A percentile compares a stretch with the other conserved stretches of the same genome.
Conservation (phyloP, 106 monocot species). For the Dactylorhiza incarnata region DNA sequence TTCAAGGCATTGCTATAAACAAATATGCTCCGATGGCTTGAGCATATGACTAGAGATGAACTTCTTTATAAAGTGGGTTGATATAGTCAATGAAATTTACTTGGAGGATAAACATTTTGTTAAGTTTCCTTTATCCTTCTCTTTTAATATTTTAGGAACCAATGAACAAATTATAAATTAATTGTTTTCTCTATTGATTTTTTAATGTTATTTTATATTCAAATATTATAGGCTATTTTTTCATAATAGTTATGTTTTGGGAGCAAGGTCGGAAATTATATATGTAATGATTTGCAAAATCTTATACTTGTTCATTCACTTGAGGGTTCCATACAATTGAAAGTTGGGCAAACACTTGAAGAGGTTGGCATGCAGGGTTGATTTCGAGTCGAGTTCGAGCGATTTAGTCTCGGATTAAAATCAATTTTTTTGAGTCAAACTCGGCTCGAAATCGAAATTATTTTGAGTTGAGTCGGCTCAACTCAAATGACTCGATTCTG, state of each 20-base stretch:
- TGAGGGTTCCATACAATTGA: background rate
- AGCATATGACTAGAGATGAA: background rate
- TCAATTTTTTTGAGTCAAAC: too few species aligned
- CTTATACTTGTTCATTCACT: background rate
- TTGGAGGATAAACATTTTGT: background rate
- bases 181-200: background rate
- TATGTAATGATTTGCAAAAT: background rate
- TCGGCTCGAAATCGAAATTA: too few species aligned
- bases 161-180: background rate
- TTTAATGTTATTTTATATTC: background rate
- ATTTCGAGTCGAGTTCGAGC: too few species aligned
- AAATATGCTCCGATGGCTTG: background rate
- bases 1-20: background rate
- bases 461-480: too few species aligned
- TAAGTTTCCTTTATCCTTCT: background rate
- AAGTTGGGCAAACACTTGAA: background rate
- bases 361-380: background rate
- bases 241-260: background rate
- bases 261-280: background rate
- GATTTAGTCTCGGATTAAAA: too few species aligned
- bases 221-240: background rate
- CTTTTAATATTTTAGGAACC: background rate
- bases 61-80: background rate
- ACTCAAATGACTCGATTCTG: too few species aligned
- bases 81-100: background rate